Evolutionary conservation across 768 basidiomycete genomes (phyloP), one percentile per base, ranked within the genome.

Genomic region (Lactarius pseudohatsudake): DNA sequence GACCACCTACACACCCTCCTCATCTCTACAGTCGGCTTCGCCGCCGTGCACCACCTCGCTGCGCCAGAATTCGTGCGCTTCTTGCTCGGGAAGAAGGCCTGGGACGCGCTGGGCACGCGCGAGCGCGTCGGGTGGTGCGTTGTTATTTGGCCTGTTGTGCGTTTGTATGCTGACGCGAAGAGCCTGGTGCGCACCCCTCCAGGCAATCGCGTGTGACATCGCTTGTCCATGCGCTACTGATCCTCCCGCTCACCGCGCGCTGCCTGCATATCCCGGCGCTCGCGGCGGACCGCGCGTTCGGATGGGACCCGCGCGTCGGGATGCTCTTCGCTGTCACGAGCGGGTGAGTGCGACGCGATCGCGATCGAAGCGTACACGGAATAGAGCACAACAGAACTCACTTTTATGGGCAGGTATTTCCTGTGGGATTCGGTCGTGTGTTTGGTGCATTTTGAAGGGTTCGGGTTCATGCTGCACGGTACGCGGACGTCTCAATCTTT

Each of bases 401-500:
- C 50, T 1, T 36, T 32, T 28, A 40, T 30, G 59, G 26, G 3
- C 71, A 90, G 87, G 6, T 89, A 89, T 73, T 95, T 96, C 75
- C 69, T 94, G 22, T 96, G 94, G 94, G 94, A 96, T 72, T 81
- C 82, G 0, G 64, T 91, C 32, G 91, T 93, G 75, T 84, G 86
- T 8, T 76, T 88, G 28, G 61, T 89, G 60, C 86, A 92, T 75
- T 90, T 84, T 71, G 81, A 82, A 58, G 88, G 90, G 64, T 59
- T 86, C 4, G 92, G 90, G 9, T 94, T 94, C 70, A 85, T 94
- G 1, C 69, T 88, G 18, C 94, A 96, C 72, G 94, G 92, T 79
- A 71, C 57, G 79, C 72, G 34, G 53, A 20, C 34, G 30, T 18
- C 67, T 34, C 34, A 32, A 32, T 54, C 38, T 56, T 47, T 7